These are phyloP conservation scores for Rhizopus arrhizus DNA, from an alignment of 371 early-diverging fungal genomes.

Conservation along the genomic window DNA sequence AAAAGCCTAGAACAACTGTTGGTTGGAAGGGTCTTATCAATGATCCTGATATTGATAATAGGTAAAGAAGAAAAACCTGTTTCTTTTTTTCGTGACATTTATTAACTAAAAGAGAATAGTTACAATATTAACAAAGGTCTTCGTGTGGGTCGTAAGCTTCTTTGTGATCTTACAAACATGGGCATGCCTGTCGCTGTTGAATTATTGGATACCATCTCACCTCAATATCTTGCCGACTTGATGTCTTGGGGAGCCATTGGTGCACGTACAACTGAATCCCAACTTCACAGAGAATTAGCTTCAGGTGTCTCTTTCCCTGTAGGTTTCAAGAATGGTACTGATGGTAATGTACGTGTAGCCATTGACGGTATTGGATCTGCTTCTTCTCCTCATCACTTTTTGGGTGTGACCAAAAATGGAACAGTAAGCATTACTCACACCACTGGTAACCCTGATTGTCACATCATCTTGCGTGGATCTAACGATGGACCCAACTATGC, in stretches of 20 bases:
- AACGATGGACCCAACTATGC: conserved; percentile 85
- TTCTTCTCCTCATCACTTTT: conserved; percentile 84
- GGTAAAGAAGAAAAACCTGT: conserved; percentile 31
- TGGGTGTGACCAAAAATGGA: conserved; percentile 93
- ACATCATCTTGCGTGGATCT: conserved; percentile 71
- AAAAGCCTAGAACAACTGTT: conserved; percentile 93
- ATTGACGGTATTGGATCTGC: conserved; percentile 92
- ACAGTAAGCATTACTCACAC: conserved; percentile 89
- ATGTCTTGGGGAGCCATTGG: conserved; percentile 95
- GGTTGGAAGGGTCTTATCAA: conserved; percentile 96
- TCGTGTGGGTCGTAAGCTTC: conserved; percentile 77
- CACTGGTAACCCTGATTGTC: conserved; percentile 74
- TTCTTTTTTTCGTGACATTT: neutral
- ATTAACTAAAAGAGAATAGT: conserved; percentile 23
- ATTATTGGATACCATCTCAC: conserved; percentile 91
- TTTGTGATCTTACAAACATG: conserved; percentile 72
- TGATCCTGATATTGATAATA: conserved; percentile 83
- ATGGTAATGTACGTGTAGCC: conserved; percentile 88
- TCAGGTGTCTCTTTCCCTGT: conserved; percentile 92
- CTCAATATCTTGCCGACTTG: conserved; percentile 90
- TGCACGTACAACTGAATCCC: conserved; percentile 91
- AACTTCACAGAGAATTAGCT: conserved; percentile 92
- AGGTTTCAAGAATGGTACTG: conserved; percentile 94
- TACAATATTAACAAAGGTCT: conserved; percentile 92
- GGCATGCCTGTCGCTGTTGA: conserved; percentile 90